Evolutionary conservation across 176 grass and related monocot genomes (phyloP).

Genomic region (Miscanthus lutarioriparius): DNA sequence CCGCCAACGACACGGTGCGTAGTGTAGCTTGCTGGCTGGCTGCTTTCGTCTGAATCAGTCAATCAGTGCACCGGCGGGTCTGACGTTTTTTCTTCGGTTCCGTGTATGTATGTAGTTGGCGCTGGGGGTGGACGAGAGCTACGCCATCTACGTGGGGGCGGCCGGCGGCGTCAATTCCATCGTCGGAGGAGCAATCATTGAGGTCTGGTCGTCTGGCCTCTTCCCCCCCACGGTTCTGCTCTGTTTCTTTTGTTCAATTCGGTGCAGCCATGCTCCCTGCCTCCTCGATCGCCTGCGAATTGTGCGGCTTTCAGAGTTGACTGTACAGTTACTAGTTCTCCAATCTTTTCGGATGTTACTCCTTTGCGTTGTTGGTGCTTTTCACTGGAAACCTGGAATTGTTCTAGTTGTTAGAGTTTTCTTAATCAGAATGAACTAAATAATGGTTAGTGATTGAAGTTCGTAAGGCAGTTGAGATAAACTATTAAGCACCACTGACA

Average conservation of each 20-base stretch:
- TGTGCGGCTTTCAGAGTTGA: background rate
- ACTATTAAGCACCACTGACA: background rate
- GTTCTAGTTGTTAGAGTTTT: background rate
- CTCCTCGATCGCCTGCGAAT: background rate
- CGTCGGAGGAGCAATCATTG: slow-evolving; percentile 76
- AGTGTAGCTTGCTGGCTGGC: background rate
- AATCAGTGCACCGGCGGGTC: background rate
- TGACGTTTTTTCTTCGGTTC: background rate
- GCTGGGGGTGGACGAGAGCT: slow-evolving; percentile 91
- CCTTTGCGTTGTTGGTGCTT: background rate
- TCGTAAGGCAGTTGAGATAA: background rate
- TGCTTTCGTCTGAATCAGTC: background rate
- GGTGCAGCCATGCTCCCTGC: background rate
- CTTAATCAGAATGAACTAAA: background rate
- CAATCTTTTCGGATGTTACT: background rate
- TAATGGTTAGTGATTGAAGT: background rate
- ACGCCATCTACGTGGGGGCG: slow-evolving; percentile 54
- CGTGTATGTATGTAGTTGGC: slow-evolving; percentile 41
- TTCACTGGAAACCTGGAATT: background rate
- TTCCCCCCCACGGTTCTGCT: background rate
- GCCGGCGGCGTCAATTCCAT: slow-evolving; percentile 52
- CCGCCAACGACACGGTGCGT: slow-evolving; percentile 74
- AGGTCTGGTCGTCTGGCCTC: slow-evolving; percentile 27
- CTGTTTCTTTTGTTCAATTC: background rate
- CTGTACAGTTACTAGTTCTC: background rate